Evolutionary conservation across 2,329 filamentous ascomycete species (phyloP), one percentile per base, ranked within the genome.

Genomic region (Fusarium chaquense): DNA sequence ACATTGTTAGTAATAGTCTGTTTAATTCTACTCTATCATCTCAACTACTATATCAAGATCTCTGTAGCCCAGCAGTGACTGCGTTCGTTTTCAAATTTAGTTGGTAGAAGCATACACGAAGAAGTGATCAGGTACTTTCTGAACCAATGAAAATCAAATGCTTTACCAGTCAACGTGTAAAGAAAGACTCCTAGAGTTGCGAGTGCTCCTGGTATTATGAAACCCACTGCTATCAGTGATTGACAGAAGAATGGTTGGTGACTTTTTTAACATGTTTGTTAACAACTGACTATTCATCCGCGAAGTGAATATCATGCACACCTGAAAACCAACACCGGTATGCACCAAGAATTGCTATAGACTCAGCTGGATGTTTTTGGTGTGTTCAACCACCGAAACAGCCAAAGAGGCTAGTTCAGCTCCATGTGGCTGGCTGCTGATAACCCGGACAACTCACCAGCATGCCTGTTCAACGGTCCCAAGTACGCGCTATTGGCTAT

Each of bases 51-150:
- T 5, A 78, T 76, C 9, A 87, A 69, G 18, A 85, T 73, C 54
- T 82, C 76, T 30, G 86, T 71, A 0, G 82, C 83, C 6, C 80
- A 79, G 41, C 80, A 81, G 72, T 87, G 85, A 50, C 83, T 86
- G 52, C 81, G 79, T 50, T 85, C 80, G 13, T 87, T 74, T 49
- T 82, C 79, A 12, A 86, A 77, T 24, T 69, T 72, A 11, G 8
- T 64, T 69, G 20, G 76, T 74, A 13, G 70, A 66, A 12, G 76
- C 73, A 22, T 76, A 69, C 6, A 86, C 76, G 16, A 80, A 77
- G 8, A 87, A 75, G 54, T 85, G 79, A 67, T 86, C 86, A 0
- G 85, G 85, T 2, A 84, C 82, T 33, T 76, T 79, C 11, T 79
- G 76, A 16, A 18, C 26, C 11, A 46, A 33, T 22, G 4, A 8